These are phyloP conservation scores for Ustulina deusta DNA, from an alignment of 2,329 filamentous ascomycete genomes.

Conservation along the genomic window DNA sequence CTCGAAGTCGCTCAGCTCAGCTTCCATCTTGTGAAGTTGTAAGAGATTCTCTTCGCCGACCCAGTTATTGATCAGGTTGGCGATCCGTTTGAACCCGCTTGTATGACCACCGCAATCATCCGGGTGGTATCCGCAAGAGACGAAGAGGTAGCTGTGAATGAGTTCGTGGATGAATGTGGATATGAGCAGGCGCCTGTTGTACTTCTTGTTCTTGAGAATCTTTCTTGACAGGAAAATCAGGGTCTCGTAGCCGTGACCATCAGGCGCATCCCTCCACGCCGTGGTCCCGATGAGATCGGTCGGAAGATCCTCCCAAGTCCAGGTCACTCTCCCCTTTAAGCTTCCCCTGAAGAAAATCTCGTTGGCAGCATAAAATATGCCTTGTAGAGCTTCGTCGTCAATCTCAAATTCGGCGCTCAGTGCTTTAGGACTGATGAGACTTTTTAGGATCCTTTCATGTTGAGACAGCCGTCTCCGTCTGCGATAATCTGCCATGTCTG, in stretches of 20 bases:
- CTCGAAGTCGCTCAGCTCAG: conserved; percentile 67
- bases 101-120: conserved; percentile 70
- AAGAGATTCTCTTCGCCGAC: conserved; percentile 64
- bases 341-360: conserved; percentile 71
- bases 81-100: conserved; percentile 68
- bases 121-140: conserved; percentile 70
- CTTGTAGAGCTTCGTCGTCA: conserved; percentile 67
- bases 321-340: conserved; percentile 68
- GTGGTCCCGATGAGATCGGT: conserved; percentile 72
- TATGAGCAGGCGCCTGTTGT: conserved; percentile 71
- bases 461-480: conserved; percentile 63
- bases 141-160: conserved; percentile 75
- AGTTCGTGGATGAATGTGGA: conserved; percentile 75
- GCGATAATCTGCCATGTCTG: conserved; percentile 59
- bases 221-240: conserved; percentile 71
- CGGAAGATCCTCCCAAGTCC: conserved; percentile 72
- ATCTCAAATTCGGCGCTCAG: conserved; percentile 62
- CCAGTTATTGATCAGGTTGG: conserved; percentile 71
- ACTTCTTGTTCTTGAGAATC: conserved; percentile 66
- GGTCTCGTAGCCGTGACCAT: conserved; percentile 68
- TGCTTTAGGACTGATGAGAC: conserved; percentile 66
- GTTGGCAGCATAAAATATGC: conserved; percentile 71
- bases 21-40: conserved; percentile 70
- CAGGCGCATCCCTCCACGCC: conserved; percentile 63
- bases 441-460: conserved; percentile 68